These are phyloP conservation scores for Heliamphora exappendiculata DNA, from an alignment of 148 eudicot genomes.

Conservation along the genomic window DNA sequence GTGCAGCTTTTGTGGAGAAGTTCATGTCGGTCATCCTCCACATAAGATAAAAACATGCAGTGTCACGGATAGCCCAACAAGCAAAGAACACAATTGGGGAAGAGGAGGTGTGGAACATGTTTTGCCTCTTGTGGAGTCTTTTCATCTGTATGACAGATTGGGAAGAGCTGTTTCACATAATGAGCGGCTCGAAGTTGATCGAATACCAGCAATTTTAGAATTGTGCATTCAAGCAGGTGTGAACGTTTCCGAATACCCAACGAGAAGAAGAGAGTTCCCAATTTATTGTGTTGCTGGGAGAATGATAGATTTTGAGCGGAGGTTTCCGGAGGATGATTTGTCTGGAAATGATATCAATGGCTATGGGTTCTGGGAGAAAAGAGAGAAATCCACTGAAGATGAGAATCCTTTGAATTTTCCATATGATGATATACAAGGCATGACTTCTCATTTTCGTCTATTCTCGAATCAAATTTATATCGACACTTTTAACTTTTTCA, in stretches of 20 bases:
- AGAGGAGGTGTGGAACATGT: slow-evolving; percentile 27
- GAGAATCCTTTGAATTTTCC: slow-evolving; percentile 9
- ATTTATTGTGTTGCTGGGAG: slow-evolving; percentile 37
- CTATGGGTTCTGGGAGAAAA: slow-evolving; percentile 27
- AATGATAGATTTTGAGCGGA: slow-evolving; percentile 34
- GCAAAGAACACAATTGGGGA: slow-evolving; percentile 38
- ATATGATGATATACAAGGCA: slow-evolving; percentile 25
- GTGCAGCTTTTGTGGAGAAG: slow-evolving; percentile 36
- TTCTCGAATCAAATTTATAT: neutral
- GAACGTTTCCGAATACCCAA: slow-evolving; percentile 29
- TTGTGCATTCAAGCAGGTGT: slow-evolving; percentile 43
- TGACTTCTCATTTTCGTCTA: neutral
- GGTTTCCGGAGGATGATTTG: slow-evolving; percentile 28
- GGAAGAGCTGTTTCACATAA: slow-evolving; percentile 43
- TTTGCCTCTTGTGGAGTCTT: slow-evolving; percentile 33
- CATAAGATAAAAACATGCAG: slow-evolving; percentile 37
- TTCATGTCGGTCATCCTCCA: slow-evolving; percentile 33
- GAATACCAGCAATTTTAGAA: slow-evolving; percentile 34
- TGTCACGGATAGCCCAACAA: slow-evolving; percentile 21
- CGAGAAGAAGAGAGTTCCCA: slow-evolving; percentile 32
- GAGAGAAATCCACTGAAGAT: slow-evolving; percentile 11
- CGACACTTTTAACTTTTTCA: too few relatives aligned
- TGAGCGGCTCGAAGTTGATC: slow-evolving; percentile 35
- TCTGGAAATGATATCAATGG: slow-evolving; percentile 13
- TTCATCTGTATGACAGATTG: slow-evolving; percentile 34